Evolutionary conservation across 2,329 filamentous ascomycete genomes (phyloP), one percentile per base, ranked within the genome.

Genomic region (Sordariomycetes sp.): DNA sequence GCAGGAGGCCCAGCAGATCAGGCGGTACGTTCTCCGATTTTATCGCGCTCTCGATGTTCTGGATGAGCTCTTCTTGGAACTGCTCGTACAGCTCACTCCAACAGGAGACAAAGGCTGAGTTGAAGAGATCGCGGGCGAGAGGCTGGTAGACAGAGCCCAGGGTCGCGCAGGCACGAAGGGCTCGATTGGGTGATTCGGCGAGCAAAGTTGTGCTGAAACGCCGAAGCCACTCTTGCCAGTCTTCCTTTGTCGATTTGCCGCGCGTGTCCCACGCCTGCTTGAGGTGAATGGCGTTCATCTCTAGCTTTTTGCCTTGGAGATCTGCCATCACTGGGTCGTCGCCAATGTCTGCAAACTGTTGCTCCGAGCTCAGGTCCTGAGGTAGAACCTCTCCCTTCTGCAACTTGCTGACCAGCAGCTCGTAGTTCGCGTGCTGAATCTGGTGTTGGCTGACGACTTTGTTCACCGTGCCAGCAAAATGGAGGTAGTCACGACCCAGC

Each of bases 211-310:
- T 90, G 52, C 90, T 96, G 61, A 98, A 94, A 19, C 90, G 76
- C 40, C 93, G 79, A 59, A 98, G 86, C 92, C 92, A 99, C 57
- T 99, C 92, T 49, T 94, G 86, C 92, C 92, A 99, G 59, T 99
- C 92, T 53, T 99, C 92, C 48, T 88, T 87, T 8, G 92, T 99
- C 0, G 90, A 95, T 53, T 95, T 95, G 40, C 93, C 87, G 39
- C 82, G 87, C 0, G 93, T 92, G 47, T 96, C 92, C 92, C 92
- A 99, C 1, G 93, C 92, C 42, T 83, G 82, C 59, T 96, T 95
- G 16, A 99, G 68, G 64, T 98, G 93, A 42, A 96, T 88, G 33
- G 94, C 87, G 46, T 98, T 99, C 58, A 96, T 90, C 41, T 94
- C 87, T 21, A 96, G 71, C 59, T 96, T 96, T 67, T 94, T 95